Conservation (phyloP, 805 yeast genomes). For the Geotrichum ghanense region DNA sequence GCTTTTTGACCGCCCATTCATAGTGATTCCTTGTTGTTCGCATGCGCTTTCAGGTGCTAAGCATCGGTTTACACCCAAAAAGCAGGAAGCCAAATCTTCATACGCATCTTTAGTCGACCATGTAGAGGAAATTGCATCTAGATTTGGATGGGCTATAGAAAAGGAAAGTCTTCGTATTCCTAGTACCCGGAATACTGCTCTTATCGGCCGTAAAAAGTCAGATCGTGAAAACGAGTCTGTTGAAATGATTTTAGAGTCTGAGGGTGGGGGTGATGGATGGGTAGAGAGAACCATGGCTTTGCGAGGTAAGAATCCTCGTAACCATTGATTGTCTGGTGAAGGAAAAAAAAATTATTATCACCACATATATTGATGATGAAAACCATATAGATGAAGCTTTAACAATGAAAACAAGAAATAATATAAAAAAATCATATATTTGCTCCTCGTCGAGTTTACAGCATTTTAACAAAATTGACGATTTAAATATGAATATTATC, state of each 20-base stretch:
- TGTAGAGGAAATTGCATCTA: slow-evolving; percentile 53
- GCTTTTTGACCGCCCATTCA: slow-evolving; percentile 59
- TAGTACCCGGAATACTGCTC: slow-evolving; percentile 85
- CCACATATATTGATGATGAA: too few species aligned
- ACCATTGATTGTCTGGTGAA: slow-evolving; percentile 39
- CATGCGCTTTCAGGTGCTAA: slow-evolving; percentile 74
- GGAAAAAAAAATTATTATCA: too few species aligned
- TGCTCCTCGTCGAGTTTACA: neutral
- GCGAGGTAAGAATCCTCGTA: slow-evolving; percentile 59
- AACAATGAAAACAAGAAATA: neutral
- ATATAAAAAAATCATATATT: slow-evolving; percentile 3
- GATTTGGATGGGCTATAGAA: slow-evolving; percentile 76
- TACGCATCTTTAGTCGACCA: slow-evolving; percentile 83
- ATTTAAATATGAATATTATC: slow-evolving; percentile 1
- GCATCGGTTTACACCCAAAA: slow-evolving; percentile 40
- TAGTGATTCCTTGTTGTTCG: slow-evolving; percentile 94
- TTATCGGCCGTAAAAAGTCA: slow-evolving; percentile 51
- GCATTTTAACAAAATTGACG: neutral
- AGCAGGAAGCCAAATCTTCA: slow-evolving; percentile 39
- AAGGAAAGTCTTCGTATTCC: slow-evolving; percentile 87
- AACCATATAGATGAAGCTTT: too few species aligned
- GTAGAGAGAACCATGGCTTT: slow-evolving; percentile 66
- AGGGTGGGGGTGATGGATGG: slow-evolving; percentile 92
- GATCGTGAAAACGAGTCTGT: slow-evolving; percentile 26
- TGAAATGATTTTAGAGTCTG: slow-evolving; percentile 52